Evolutionary conservation across 23 red algal species (phyloP).

Genomic region (Chondrus crispus): DNA sequence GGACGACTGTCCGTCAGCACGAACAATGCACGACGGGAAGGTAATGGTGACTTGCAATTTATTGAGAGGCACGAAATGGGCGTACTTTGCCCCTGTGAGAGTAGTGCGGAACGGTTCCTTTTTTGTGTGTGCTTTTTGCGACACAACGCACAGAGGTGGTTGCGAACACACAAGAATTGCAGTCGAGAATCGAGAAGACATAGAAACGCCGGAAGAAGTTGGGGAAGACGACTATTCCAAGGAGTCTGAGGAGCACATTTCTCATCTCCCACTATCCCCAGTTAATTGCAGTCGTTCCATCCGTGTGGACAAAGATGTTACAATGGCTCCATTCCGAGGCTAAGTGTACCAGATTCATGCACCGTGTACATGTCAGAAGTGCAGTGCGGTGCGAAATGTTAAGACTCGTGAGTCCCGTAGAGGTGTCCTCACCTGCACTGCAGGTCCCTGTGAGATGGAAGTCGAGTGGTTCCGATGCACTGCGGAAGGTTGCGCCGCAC

Average conservation of each 20-base stretch:
- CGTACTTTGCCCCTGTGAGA: too few relatives aligned
- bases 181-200: not conserved
- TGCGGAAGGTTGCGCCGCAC: not conserved
- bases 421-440: not conserved
- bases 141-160: not conserved
- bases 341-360: too few relatives aligned
- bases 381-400: too few relatives aligned
- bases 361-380: too few relatives aligned
- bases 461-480: not conserved
- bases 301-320: not conserved
- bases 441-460: not conserved
- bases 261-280: not conserved
- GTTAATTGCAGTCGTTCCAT: not conserved
- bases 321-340: too few relatives aligned
- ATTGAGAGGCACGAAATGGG: too few relatives aligned
- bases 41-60: too few relatives aligned
- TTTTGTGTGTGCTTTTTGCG: not conserved
- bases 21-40: too few relatives aligned
- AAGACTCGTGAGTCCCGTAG: too few relatives aligned
- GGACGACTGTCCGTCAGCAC: too few relatives aligned
- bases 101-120: not conserved
- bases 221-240: too few relatives aligned
- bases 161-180: not conserved
- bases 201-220: not conserved
- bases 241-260: not conserved